Conservation (phyloP, 1,284 basidiomycete species). For the Crepidotus sp. region DNA sequence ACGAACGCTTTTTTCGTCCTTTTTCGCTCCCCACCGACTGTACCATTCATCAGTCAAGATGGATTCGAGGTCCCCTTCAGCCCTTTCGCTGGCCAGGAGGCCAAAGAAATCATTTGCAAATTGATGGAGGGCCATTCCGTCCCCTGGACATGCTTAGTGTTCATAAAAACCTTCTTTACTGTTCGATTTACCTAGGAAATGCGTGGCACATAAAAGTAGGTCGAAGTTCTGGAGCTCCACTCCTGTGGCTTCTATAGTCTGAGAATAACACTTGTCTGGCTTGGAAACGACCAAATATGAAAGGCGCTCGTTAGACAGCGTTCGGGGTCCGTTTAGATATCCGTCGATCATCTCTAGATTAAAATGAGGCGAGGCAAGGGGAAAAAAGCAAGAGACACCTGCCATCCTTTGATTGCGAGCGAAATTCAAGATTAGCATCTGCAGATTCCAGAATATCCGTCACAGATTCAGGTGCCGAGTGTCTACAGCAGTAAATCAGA, state of each 20-base stretch:
- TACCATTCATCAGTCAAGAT: conserved; percentile 43
- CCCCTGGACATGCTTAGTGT: conserved; percentile 27
- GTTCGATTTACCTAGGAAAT: conserved; percentile 42
- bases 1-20: conserved; percentile 22
- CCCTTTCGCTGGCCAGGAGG: conserved; percentile 40
- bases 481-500: conserved; percentile 29
- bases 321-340: conserved; percentile 69
- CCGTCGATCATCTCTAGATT: conserved; percentile 50
- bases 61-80: conserved; percentile 33
- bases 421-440: conserved; percentile 41
- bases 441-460: conserved; percentile 42
- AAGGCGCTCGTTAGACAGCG: conserved; percentile 59
- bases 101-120: conserved; percentile 67
- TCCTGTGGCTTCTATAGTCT: conserved; percentile 1
- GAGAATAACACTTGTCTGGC: neutral
- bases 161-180: neutral
- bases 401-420: conserved; percentile 47
- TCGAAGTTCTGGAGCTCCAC: conserved; percentile 32
- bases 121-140: conserved; percentile 71
- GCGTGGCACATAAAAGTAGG: conserved; percentile 58
- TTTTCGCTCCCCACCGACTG: conserved; percentile 27
- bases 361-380: conserved; percentile 3
- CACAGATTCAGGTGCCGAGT: conserved; percentile 35
- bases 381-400: conserved; percentile 1
- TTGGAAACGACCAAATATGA: conserved; percentile 61